Base-by-base conservation (phyloP, 805 yeast species). In the Hanseniaspora hatyaiensis region DNA sequence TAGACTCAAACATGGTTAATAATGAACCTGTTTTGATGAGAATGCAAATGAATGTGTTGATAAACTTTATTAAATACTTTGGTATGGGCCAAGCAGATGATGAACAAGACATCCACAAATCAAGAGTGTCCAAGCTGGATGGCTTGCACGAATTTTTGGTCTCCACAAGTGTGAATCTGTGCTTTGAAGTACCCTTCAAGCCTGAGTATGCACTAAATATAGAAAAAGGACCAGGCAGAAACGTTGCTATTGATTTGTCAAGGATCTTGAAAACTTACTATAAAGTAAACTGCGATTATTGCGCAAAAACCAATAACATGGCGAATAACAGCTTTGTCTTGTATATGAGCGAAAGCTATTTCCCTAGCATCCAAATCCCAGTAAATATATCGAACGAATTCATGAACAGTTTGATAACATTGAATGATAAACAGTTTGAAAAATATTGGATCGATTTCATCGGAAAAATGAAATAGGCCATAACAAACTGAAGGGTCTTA, bases 171-270 rank as follows among this genome's bases (percentile, higher is more conserved):
- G 72, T 87, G 3, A 73, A 80, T 42, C 65, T 84, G 47, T 70
- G 80, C 30, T 82, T 86, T 66, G 88, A 85, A 60, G 67, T 86
- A 40, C 85, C 94, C n/a, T 79, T 84, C 60, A 78, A 81, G 54
- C 73, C 78, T 30, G 72, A 73, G 28, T 61, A 61, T 40, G 72
- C 70, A 31, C 78, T 80, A 55, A 75, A 80, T 57, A 66, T 78
- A 41, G 75, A 77, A 53, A 95, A 87, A 61, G 94, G 94, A 4
- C 88, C 84, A 59, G 75, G 74, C 54, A 72, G 89, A 57, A 71
- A 79, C 51, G 71, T 83, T 32, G 79, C 86, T 1, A 75, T 77
- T 53, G 98, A 89, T 57, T 68, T 84, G 12, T 76, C 92, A 1
- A 67, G 75, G 37, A 65, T 86, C 19, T 73, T 88, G 59, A 81